Conservation (phyloP, 345 rosid genomes). For the Diplotaxis tenuifolia region DNA sequence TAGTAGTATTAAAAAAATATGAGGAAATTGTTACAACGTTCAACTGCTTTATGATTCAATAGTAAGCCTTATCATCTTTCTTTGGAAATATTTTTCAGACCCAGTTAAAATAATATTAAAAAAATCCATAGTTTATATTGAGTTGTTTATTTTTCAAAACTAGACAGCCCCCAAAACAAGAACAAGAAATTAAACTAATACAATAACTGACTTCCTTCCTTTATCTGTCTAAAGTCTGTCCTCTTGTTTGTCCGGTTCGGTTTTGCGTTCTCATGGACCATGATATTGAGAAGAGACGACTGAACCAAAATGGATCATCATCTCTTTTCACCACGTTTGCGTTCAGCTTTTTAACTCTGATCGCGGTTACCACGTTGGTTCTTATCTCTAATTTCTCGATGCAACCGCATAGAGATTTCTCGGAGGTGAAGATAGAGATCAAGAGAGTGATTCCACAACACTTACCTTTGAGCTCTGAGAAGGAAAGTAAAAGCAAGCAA, state of each 20-base stretch:
- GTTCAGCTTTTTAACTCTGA: conserved; percentile 17
- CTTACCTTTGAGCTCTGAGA: conserved; percentile 24
- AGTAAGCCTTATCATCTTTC: neutral
- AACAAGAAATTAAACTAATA: conserved; percentile 7
- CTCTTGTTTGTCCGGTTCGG: neutral
- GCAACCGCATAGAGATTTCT: conserved; percentile 23
- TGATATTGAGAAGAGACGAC: conserved; percentile 20
- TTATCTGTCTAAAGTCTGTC: neutral
- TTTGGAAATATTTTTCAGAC: neutral
- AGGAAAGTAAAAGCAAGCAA: conserved; percentile 25
- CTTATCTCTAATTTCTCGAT: conserved; percentile 25
- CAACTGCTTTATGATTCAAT: neutral
- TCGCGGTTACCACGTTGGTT: conserved; percentile 19
- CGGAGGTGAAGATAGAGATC: conserved; percentile 29
- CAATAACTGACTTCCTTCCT: conserved; percentile 3
- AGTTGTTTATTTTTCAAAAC: conserved; percentile 10
- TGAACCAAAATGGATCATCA: conserved; percentile 28
- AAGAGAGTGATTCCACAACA: conserved; percentile 26
- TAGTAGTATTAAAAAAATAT: neutral
- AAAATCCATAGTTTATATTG: conserved; percentile 7
- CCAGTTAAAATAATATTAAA: neutral
- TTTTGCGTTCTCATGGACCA: conserved; percentile 18
- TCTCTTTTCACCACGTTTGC: conserved; percentile 23
- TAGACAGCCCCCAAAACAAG: conserved; percentile 13
- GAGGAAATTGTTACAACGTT: neutral